Conservation (phyloP, 495 filamentous ascomycete genomes). For the Xylaria telfairii region DNA sequence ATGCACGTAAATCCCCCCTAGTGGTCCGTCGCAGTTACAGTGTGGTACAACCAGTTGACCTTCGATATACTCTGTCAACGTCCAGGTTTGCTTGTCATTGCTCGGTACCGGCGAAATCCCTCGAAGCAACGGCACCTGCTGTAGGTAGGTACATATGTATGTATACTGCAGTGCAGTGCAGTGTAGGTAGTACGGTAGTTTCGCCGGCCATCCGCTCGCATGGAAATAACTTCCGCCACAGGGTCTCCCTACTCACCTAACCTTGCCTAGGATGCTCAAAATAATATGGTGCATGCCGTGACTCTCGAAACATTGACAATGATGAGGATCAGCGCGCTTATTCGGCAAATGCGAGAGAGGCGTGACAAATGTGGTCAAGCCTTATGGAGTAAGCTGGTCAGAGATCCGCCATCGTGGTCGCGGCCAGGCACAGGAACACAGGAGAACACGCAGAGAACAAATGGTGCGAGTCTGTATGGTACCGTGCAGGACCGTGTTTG, state of each 20-base stretch:
- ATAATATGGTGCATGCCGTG: neutral
- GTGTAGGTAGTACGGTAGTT: no score
- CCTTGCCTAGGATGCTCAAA: neutral
- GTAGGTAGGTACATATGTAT: neutral
- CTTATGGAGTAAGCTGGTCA: slow-evolving; percentile 4
- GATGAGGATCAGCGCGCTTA: slow-evolving; percentile 24
- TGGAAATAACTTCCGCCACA: slow-evolving; percentile 4
- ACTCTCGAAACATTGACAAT: slow-evolving; percentile 7
- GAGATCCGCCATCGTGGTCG: slow-evolving; percentile 1
- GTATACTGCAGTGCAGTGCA: neutral
- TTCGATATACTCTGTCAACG: neutral
- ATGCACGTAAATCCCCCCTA: slow-evolving; percentile 16
- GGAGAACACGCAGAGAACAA: neutral
- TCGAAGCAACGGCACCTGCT: neutral
- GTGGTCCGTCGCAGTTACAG: slow-evolving; percentile 14
- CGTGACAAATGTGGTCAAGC: slow-evolving; percentile 23
- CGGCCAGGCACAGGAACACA: neutral
- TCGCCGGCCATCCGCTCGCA: neutral
- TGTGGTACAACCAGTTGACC: neutral
- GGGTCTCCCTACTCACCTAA: no score
- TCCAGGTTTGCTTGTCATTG: neutral
- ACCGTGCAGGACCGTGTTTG: neutral
- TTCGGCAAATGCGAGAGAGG: slow-evolving; percentile 11
- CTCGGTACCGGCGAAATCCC: neutral
- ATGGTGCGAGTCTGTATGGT: no score